A percentile compares a stretch with the other conserved stretches of the same genome.
Evolutionary conservation across 805 yeast species (phyloP).

Genomic region (Metschnikowia cerradonensis): DNA sequence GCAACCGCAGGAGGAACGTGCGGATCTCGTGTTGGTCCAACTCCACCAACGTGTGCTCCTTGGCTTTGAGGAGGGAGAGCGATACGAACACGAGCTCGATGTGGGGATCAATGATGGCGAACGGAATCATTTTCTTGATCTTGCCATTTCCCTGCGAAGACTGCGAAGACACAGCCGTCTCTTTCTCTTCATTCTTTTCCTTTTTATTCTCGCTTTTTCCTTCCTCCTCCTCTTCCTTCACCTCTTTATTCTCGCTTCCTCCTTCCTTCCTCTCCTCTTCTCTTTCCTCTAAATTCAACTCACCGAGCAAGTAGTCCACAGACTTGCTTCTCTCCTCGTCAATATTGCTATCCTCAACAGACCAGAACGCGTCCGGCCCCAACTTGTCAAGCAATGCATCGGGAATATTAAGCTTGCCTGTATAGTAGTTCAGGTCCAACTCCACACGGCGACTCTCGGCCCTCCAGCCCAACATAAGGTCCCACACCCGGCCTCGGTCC

Average conservation of each 20-base stretch:
- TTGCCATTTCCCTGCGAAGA: constrained; percentile 9
- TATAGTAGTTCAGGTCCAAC: constrained; percentile 26
- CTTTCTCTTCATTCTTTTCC: too few relatives aligned
- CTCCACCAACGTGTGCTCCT: constrained; percentile 73
- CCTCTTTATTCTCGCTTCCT: too few relatives aligned
- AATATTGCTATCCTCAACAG: constrained; percentile 18
- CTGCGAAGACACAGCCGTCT: too few relatives aligned
- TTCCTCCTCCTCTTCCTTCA: too few relatives aligned
- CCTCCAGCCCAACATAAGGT: constrained; percentile 76
- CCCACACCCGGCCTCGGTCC: constrained; percentile 91
- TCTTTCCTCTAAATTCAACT: constrained; percentile 10
- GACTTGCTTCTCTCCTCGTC: constrained; percentile 20
- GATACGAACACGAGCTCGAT: constrained; percentile 71
- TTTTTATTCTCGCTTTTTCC: too few relatives aligned
- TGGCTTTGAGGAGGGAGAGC: constrained; percentile 74
- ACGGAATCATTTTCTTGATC: constrained; percentile 36
- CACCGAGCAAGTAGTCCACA: constrained; percentile 29
- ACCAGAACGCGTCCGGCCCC: constrained; percentile 67
- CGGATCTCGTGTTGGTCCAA: constrained; percentile 87
- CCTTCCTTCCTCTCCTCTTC: too few relatives aligned
- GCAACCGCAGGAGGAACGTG: constrained; percentile 62
- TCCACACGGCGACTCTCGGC: constrained; percentile 27
- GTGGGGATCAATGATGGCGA: constrained; percentile 67
- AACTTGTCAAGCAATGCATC: constrained; percentile 31
- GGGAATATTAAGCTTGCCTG: constrained; percentile 26